phyloP scores from a whole-genome alignment of 2,329 filamentous ascomycete genomes.

The Fusarium euwallaceae region DNA sequence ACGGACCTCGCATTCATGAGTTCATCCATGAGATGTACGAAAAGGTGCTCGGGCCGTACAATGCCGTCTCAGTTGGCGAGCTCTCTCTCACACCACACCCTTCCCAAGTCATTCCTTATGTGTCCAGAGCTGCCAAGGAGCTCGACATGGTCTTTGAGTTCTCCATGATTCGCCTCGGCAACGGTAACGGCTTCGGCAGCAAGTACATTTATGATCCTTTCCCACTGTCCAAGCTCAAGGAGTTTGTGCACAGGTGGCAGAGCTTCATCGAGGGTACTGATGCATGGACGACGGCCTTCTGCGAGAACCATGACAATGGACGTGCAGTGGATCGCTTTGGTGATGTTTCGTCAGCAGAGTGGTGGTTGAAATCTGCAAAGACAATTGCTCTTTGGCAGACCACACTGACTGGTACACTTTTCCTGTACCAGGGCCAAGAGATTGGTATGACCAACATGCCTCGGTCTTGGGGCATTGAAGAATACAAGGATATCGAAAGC shows the following conservation, averaged over 20 bases:
- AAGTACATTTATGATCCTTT: conserved; percentile 66
- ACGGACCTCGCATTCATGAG: conserved; percentile 73
- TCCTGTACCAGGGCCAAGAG: conserved; percentile 72
- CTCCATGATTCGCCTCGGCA: conserved; percentile 67
- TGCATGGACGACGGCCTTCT: conserved; percentile 71
- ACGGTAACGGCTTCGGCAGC: conserved; percentile 59
- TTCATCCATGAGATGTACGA: conserved; percentile 71
- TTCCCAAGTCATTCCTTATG: conserved; percentile 65
- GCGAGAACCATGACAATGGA: conserved; percentile 75
- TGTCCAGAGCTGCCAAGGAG: conserved; percentile 64
- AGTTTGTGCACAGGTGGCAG: conserved; percentile 62
- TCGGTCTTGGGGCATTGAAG: conserved; percentile 61
- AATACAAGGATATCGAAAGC: conserved; percentile 68
- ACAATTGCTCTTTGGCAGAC: conserved; percentile 65
- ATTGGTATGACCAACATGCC: conserved; percentile 72
- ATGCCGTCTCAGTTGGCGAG: conserved; percentile 73
- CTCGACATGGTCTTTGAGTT: conserved; percentile 74
- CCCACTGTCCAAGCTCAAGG: conserved; percentile 59
- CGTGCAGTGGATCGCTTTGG: conserved; percentile 69
- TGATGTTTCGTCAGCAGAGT: conserved; percentile 57
- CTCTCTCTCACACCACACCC: conserved; percentile 60
- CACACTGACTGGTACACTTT: conserved; percentile 66
- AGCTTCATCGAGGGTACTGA: conserved; percentile 62
- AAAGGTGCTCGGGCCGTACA: conserved; percentile 65
- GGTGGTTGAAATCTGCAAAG: conserved; percentile 62